phyloP scores from a whole-genome alignment of 1,139 yeast species.

The Hemisphaericaspora xylanilytica region DNA sequence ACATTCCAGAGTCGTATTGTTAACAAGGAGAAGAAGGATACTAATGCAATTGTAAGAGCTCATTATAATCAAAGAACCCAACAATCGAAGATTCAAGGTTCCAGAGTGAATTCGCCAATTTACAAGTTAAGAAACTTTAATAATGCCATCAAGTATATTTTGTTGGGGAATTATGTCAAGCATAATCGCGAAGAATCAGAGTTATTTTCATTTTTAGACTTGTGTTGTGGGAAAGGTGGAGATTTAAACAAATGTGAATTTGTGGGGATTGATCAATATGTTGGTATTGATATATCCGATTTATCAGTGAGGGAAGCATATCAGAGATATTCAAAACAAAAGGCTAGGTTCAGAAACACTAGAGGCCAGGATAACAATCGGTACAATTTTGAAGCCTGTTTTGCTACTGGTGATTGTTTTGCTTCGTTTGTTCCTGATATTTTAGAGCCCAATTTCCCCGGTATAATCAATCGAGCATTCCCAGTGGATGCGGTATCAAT shows the following conservation, averaged over 20 bases:
- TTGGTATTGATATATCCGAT: constrained; percentile 92
- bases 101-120: constrained; percentile 76
- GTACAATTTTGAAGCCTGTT: constrained; percentile 67
- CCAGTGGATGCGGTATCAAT: constrained; percentile 88
- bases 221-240: constrained; percentile 99
- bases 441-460: constrained; percentile 58
- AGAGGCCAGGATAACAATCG: constrained; percentile 42
- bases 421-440: constrained; percentile 65
- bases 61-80: constrained; percentile 87
- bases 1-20: constrained; percentile 41
- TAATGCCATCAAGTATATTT: constrained; percentile 83
- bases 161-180: constrained; percentile 67
- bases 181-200: constrained; percentile 46
- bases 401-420: constrained; percentile 92
- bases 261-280: constrained; percentile 68
- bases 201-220: constrained; percentile 55
- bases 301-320: constrained; percentile 83
- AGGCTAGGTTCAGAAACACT: constrained; percentile 36
- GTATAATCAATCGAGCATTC: constrained; percentile 57
- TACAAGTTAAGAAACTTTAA: constrained; percentile 84
- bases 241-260: constrained; percentile 88
- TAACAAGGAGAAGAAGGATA: constrained; percentile 36
- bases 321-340: constrained; percentile 57
- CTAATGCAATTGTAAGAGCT: constrained; percentile 63
- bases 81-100: constrained; percentile 57